Base-by-base conservation (phyloP, 257 asterid genomes). In the Asclepias syriaca region DNA sequence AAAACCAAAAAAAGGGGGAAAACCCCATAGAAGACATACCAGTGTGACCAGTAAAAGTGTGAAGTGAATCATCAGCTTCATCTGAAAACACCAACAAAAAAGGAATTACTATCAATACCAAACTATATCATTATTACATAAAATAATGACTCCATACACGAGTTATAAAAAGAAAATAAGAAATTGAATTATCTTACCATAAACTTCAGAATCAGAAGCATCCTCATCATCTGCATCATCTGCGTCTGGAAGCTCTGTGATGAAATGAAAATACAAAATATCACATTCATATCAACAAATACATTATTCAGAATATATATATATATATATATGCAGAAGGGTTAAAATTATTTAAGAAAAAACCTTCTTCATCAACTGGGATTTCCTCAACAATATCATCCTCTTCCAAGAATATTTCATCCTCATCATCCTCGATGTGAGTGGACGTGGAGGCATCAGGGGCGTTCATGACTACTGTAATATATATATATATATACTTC, bases 1-100 rank as follows among this genome's bases (percentile, higher is more conserved):
- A 34, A 4, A 1, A n/a, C n/a, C n/a, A n/a, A 34, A 34, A 3
- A 34, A 34, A 0, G 2, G 3, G 5, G 6, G 39, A 34, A 34
- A 34, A 34, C 1, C 4, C 24, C 49, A 64, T 18, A 8, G 15
- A 61, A 64, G 4, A n/a, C 79, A 34, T 77, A 93, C 98, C 97
- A 69, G 81, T 82, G 75, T 94, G 98, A 53, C 97, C 97, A 4
- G 96, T 88, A 86, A 94, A 94, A 75, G 84, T 88, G 81, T 94
- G 97, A 63, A 82, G 53, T 19, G 98, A 89, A 85, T 94, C 97
- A 73, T 91, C 98, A 73, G 69, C 82, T 73, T 60, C 91, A 74
- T 86, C 98, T 89, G 96, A 85, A 86, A 78, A 71, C 59, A 87
- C 48, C 61, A 72, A 74, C 64, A 48, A 21, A 79, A 48, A 14